phyloP scores from a whole-genome alignment of 495 filamentous ascomycete genomes.

The Daldinia caldariorum region DNA sequence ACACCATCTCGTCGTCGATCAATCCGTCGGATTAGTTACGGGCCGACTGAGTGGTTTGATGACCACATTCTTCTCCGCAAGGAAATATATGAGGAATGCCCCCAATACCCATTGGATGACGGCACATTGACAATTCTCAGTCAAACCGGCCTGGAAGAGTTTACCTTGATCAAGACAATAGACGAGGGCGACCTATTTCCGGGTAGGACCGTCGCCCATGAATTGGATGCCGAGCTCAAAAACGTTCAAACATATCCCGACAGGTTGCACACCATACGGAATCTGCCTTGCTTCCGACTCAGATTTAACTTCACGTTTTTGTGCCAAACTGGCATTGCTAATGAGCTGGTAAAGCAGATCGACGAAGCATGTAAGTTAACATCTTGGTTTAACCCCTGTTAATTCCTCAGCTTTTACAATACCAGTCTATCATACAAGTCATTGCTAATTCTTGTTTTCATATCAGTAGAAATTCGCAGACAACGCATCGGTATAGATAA shows the following conservation, averaged over 20 bases:
- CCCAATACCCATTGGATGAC: background rate
- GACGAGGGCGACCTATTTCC: too few relatives aligned
- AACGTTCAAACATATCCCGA: background rate
- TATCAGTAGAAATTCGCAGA: background rate
- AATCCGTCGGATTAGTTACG: background rate
- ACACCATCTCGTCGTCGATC: conserved; percentile 4
- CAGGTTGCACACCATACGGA: background rate
- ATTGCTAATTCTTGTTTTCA: background rate
- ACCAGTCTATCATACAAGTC: background rate
- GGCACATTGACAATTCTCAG: background rate
- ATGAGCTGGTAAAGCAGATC: conserved; percentile 8
- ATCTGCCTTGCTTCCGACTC: background rate
- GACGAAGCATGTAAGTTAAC: conserved; percentile 9
- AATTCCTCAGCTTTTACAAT: background rate
- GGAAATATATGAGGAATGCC: background rate
- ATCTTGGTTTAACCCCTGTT: background rate
- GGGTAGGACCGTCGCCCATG: too few relatives aligned
- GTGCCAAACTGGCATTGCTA: background rate
- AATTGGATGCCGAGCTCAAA: too few relatives aligned
- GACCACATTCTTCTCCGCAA: background rate
- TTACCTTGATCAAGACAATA: background rate
- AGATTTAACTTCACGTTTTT: background rate
- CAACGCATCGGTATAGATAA: background rate
- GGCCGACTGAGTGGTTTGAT: background rate
- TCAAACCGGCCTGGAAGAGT: background rate